Evolutionary conservation across 768 basidiomycete genomes (phyloP).

Genomic region (Boletus sp.): DNA sequence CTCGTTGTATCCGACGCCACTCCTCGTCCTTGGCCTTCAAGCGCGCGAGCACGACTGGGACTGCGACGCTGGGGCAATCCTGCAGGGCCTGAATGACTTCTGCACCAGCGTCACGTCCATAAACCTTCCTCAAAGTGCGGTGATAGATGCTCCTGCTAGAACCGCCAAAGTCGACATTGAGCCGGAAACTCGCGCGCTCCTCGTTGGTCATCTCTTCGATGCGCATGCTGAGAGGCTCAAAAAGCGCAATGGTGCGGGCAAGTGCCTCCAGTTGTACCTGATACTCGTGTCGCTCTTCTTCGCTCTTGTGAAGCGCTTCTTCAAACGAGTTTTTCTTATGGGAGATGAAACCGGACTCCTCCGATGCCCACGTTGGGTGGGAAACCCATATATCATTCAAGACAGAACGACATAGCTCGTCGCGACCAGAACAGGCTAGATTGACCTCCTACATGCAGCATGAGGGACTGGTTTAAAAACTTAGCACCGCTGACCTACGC

Average conservation of each 20-base stretch:
- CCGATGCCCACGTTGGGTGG: conserved; percentile 97
- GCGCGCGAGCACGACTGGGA: conserved; percentile 87
- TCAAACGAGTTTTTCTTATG: conserved; percentile 98
- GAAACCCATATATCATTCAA: conserved; percentile 98
- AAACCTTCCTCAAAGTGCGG: conserved; percentile 91
- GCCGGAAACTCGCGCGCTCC: conserved; percentile 76
- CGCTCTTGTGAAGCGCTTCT: conserved; percentile 93
- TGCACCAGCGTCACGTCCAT: conserved; percentile 72
- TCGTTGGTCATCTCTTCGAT: conserved; percentile 88
- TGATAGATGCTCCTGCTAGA: conserved; percentile 85
- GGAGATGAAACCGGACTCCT: conserved; percentile 90
- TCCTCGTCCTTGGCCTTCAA: conserved; percentile 95
- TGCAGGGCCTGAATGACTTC: conserved; percentile 87
- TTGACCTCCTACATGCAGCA: conserved; percentile 65
- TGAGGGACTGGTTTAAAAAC: not conserved
- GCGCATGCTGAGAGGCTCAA: conserved; percentile 83
- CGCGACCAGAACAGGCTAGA: conserved; percentile 90
- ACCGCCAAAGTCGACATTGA: conserved; percentile 89
- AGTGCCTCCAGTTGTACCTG: conserved; percentile 94
- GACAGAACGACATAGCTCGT: conserved; percentile 92
- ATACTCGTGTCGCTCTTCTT: conserved; percentile 98
- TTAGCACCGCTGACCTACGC: conserved; percentile 52
- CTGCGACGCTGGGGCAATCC: conserved; percentile 85
- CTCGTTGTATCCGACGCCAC: conserved; percentile 90
- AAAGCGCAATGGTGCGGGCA: conserved; percentile 81